phyloP scores from a whole-genome alignment of 306 rosid species.

The Medicago lupulina region DNA sequence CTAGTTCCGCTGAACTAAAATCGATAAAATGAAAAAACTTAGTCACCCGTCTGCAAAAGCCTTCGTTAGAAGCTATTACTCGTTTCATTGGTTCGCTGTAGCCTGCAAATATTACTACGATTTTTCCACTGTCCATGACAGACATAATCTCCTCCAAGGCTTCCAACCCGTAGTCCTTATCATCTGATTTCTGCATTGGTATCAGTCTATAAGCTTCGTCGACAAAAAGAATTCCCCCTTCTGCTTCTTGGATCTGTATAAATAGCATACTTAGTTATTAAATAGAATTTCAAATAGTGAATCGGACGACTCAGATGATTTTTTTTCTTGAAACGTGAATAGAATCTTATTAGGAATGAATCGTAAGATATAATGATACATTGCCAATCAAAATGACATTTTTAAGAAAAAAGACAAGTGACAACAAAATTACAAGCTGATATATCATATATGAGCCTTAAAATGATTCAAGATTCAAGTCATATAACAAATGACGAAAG shows the following conservation, averaged over 20 bases:
- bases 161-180: slow-evolving; percentile 95
- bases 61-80: slow-evolving; percentile 89
- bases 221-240: slow-evolving; percentile 93
- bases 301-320: not conserved
- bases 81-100: slow-evolving; percentile 93
- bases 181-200: slow-evolving; percentile 95
- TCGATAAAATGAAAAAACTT: slow-evolving; percentile 86
- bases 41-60: slow-evolving; percentile 93
- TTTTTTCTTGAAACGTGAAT: not conserved
- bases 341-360: not conserved
- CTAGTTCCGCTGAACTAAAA: slow-evolving; percentile 79
- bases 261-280: too few relatives aligned
- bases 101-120: slow-evolving; percentile 94
- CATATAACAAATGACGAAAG: not conserved
- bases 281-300: not conserved
- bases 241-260: slow-evolving; percentile 84
- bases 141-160: slow-evolving; percentile 99
- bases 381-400: not conserved
- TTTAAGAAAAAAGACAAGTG: too few relatives aligned
- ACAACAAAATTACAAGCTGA: too few relatives aligned
- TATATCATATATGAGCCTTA: too few relatives aligned
- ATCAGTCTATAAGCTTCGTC: slow-evolving; percentile 95
- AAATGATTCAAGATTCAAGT: not conserved
- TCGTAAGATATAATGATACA: not conserved
- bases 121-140: slow-evolving; percentile 93